These are phyloP conservation scores for Corylus heterophylla DNA, from an alignment of 306 rosid genomes.

Conservation along the genomic window DNA sequence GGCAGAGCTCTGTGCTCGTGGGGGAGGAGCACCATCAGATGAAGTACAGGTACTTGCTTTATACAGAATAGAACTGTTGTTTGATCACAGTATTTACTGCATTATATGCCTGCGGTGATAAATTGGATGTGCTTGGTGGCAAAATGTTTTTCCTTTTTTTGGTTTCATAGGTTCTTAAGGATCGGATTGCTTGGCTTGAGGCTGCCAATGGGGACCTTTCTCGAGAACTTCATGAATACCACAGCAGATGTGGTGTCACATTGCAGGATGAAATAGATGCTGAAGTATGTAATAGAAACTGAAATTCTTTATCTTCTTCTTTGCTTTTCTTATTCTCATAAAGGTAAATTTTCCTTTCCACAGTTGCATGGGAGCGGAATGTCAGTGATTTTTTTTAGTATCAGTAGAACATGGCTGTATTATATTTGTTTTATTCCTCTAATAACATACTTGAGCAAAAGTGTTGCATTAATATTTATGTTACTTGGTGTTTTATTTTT, in stretches of 20 bases:
- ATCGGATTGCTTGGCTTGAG: constrained; percentile 77
- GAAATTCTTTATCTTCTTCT: constrained; percentile 8
- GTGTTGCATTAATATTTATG: constrained; percentile 17
- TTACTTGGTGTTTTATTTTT: constrained; percentile 23
- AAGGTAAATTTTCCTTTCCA: constrained; percentile 11
- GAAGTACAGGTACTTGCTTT: constrained; percentile 60
- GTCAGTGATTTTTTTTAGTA: constrained; percentile 6
- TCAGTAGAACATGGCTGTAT: constrained; percentile 10
- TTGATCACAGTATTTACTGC: neutral
- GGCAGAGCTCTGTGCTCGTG: constrained; percentile 72
- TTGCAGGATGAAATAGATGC: constrained; percentile 47
- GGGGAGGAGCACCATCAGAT: constrained; percentile 50
- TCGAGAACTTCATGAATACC: constrained; percentile 70
- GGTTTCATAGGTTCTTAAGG: constrained; percentile 59
- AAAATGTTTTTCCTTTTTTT: constrained; percentile 1
- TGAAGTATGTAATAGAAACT: constrained; percentile 47
- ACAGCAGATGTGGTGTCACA: constrained; percentile 56
- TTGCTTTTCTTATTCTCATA: constrained; percentile 17
- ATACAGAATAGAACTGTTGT: neutral
- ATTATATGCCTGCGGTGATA: neutral
- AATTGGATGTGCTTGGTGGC: constrained; percentile 24
- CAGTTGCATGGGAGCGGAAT: constrained; percentile 13
- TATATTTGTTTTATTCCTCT: constrained; percentile 8
- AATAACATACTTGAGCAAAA: neutral
- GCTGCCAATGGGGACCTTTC: constrained; percentile 61